A percentile compares a stretch with the other conserved stretches of the same genome.
Evolutionary conservation across 352 stramenopile species (phyloP).

Genomic region (Globisporangium parvum): DNA sequence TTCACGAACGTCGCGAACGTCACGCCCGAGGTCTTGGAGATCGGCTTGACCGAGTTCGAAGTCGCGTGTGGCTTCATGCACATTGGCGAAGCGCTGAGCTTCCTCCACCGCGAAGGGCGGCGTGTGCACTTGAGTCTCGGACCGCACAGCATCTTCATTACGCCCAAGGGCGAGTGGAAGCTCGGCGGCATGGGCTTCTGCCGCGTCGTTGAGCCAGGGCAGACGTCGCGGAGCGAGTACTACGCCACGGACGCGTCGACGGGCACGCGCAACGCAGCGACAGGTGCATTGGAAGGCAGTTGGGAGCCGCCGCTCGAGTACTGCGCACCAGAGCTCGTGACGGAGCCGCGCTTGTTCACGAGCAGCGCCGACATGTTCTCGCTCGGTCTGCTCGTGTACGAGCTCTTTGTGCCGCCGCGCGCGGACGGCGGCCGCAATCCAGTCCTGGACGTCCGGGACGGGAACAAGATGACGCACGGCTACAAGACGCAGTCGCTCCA

Average conservation of each 20-base stretch:
- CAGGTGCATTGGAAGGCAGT: slow-evolving; percentile 49
- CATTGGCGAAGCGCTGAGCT: slow-evolving; percentile 86
- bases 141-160: slow-evolving; percentile 89
- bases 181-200: slow-evolving; percentile 89
- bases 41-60: slow-evolving; percentile 85
- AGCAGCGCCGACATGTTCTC: slow-evolving; percentile 85
- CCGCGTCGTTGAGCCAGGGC: slow-evolving; percentile 71
- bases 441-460: slow-evolving; percentile 76
- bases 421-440: slow-evolving; percentile 76
- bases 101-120: slow-evolving; percentile 84
- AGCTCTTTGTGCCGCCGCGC: slow-evolving; percentile 76
- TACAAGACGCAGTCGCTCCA: slow-evolving; percentile 89
- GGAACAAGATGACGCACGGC: slow-evolving; percentile 85
- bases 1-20: slow-evolving; percentile 84
- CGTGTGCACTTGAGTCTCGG: slow-evolving; percentile 83
- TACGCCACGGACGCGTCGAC: slow-evolving; percentile 58
- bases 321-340: slow-evolving; percentile 79
- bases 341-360: slow-evolving; percentile 73
- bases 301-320: slow-evolving; percentile 86
- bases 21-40: slow-evolving; percentile 82
- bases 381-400: slow-evolving; percentile 76
- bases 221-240: slow-evolving; percentile 82
- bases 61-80: slow-evolving; percentile 85
- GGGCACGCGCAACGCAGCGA: slow-evolving; percentile 42
- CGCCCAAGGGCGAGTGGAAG: slow-evolving; percentile 89